These are phyloP conservation scores for Gloeostereum incarnatum DNA, from an alignment of 768 basidiomycete genomes.

Conservation along the genomic window DNA sequence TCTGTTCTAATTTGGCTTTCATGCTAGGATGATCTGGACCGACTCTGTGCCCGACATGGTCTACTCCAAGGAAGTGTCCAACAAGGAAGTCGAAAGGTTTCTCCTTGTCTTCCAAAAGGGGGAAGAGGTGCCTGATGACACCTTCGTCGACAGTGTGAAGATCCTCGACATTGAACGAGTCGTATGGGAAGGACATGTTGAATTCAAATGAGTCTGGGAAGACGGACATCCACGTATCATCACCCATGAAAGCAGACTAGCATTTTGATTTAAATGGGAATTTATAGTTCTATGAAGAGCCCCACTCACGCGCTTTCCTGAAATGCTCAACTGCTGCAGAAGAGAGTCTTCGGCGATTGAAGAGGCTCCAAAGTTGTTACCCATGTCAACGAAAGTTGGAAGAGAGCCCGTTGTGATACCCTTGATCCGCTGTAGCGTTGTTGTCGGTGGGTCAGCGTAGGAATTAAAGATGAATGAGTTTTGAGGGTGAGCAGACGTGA, in stretches of 20 bases:
- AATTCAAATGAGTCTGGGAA: constrained; percentile 70
- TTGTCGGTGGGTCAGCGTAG: constrained; percentile 90
- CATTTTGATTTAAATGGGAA: too few relatives aligned
- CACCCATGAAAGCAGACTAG: constrained; percentile 86
- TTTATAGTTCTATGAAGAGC: background rate
- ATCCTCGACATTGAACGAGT: constrained; percentile 98
- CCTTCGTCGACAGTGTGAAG: constrained; percentile 93
- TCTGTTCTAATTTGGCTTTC: constrained; percentile 78
- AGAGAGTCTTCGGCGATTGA: constrained; percentile 85
- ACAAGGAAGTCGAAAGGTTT: constrained; percentile 79
- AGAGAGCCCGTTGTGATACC: constrained; percentile 91
- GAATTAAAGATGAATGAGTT: constrained; percentile 85
- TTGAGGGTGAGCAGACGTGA: constrained; percentile 52
- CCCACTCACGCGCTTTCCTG: constrained; percentile 49
- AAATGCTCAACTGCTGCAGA: constrained; percentile 56
- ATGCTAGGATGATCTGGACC: constrained; percentile 85
- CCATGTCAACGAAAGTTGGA: constrained; percentile 93
- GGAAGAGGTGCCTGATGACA: constrained; percentile 76
- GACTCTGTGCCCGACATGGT: constrained; percentile 92
- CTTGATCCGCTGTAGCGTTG: constrained; percentile 92
- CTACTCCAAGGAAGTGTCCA: constrained; percentile 92
- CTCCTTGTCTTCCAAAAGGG: constrained; percentile 47
- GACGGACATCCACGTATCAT: constrained; percentile 92
- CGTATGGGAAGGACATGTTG: constrained; percentile 77
- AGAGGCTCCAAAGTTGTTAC: constrained; percentile 84